Evolutionary conservation across 176 grass and related monocot species (phyloP).

Genomic region (Ampelocalamus luodianensis): DNA sequence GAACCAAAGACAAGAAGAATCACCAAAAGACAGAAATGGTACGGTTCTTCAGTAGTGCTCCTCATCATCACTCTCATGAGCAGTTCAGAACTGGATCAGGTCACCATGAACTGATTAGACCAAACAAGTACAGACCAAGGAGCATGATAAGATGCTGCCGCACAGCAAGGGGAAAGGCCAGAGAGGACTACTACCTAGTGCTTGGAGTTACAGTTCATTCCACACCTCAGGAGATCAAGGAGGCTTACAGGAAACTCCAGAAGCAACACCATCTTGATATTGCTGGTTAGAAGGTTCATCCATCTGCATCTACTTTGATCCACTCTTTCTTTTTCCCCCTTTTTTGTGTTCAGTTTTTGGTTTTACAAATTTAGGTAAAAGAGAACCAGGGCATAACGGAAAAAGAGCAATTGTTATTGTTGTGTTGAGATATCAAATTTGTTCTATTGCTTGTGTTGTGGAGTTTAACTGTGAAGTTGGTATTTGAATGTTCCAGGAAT

Average conservation of each 20-base stretch:
- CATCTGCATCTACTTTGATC: constrained; percentile 10
- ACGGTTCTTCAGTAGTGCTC: constrained; percentile 36
- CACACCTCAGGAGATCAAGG: constrained; percentile 62
- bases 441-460: background rate
- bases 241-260: constrained; percentile 80
- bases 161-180: constrained; percentile 45
- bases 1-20: constrained; percentile 32
- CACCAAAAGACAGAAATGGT: constrained; percentile 40
- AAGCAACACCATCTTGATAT: constrained; percentile 83
- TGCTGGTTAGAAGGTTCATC: constrained; percentile 55
- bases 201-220: constrained; percentile 60
- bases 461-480: constrained; percentile 1
- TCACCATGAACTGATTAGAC: constrained; percentile 17
- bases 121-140: constrained; percentile 25
- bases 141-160: constrained; percentile 55
- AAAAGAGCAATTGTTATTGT: background rate
- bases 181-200: constrained; percentile 54
- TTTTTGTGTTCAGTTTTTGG: background rate
- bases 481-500: constrained; percentile 32
- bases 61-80: constrained; percentile 37
- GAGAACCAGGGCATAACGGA: background rate
- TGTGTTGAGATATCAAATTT: background rate
- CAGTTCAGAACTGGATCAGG: constrained; percentile 16
- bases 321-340: background rate
- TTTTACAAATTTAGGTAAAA: background rate